A percentile compares a stretch with the other conserved stretches of the same genome.
These are phyloP conservation scores for Cercospora sesami DNA, from an alignment of 2,329 filamentous ascomycete genomes.

Conservation along the genomic window DNA sequence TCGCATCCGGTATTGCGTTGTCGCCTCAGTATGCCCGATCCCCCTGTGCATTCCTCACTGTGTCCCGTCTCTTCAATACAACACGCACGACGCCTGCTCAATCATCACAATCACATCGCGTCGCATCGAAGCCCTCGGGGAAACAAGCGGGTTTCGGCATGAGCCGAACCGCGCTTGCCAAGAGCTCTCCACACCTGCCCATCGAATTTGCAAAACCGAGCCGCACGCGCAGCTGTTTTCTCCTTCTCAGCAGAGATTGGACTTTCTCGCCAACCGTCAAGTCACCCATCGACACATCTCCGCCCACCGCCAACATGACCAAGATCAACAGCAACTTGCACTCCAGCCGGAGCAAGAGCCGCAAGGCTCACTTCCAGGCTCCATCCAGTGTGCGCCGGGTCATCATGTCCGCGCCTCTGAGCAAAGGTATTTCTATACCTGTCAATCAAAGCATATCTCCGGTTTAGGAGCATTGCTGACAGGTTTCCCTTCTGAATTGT, in stretches of 20 bases:
- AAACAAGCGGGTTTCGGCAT: neutral
- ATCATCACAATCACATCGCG: neutral
- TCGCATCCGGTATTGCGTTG: neutral
- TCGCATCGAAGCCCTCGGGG: conserved; percentile 5
- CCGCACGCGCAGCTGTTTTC: neutral
- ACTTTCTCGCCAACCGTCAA: conserved; percentile 22
- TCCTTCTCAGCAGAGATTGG: conserved; percentile 9
- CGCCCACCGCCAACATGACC: conserved; percentile 60
- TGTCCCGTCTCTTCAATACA: neutral
- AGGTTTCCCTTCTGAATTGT: conserved; percentile 1
- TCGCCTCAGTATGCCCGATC: neutral
- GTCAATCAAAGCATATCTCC: conserved; percentile 18
- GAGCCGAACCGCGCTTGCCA: conserved; percentile 3
- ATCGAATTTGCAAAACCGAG: conserved; percentile 9
- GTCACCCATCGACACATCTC: conserved; percentile 19
- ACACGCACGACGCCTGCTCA: neutral
- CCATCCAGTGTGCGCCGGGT: conserved; percentile 90
- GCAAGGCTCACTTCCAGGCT: conserved; percentile 96
- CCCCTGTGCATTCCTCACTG: neutral
- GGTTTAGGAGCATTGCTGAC: conserved; percentile 30
- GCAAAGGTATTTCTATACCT: conserved; percentile 61
- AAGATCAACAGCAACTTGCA: conserved; percentile 67
- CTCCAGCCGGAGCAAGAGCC: conserved; percentile 96
- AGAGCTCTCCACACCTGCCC: conserved; percentile 13
- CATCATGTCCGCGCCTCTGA: conserved; percentile 95